A percentile compares a stretch with the other conserved stretches of the same genome.
phyloP scores from a whole-genome alignment of 2,329 filamentous ascomycete genomes.

The Zymoseptoria ardabiliae region DNA sequence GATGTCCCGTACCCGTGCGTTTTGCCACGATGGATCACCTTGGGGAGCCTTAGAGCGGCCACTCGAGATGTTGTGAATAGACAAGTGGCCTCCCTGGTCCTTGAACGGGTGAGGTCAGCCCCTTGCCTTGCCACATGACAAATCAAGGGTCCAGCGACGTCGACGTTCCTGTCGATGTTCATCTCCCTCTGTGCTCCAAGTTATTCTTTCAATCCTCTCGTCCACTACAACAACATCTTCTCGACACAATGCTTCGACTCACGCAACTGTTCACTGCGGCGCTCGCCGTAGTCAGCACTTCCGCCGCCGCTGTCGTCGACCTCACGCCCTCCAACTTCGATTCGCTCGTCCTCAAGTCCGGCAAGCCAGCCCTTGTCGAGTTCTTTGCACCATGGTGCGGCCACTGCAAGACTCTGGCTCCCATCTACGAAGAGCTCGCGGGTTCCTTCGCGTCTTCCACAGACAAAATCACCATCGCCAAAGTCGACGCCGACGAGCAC shows the following conservation, averaged over 20 bases:
- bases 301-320: constrained; percentile 80
- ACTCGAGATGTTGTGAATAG: no score
- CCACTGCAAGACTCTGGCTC: constrained; percentile 96
- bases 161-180: background rate
- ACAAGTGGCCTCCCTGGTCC: background rate
- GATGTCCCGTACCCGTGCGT: no score
- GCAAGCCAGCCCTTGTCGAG: constrained; percentile 92
- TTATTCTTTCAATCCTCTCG: background rate
- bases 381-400: constrained; percentile 99
- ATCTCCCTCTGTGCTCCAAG: no score
- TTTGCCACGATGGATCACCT: no score
- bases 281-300: constrained; percentile 47
- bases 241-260: constrained; percentile 38
- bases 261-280: constrained; percentile 40
- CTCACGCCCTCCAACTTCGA: constrained; percentile 90
- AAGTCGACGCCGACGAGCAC: constrained; percentile 91
- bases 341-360: constrained; percentile 75
- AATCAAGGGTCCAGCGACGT: background rate
- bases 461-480: constrained; percentile 77
- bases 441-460: constrained; percentile 63
- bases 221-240: background rate
- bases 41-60: no score
- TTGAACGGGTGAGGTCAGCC: background rate
- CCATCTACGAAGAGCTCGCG: constrained; percentile 87
- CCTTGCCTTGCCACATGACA: background rate